Evolutionary conservation across 177 flowering plant genomes (phyloP), one percentile per base, ranked within the genome.

Genomic region (Telopea speciosissima): DNA sequence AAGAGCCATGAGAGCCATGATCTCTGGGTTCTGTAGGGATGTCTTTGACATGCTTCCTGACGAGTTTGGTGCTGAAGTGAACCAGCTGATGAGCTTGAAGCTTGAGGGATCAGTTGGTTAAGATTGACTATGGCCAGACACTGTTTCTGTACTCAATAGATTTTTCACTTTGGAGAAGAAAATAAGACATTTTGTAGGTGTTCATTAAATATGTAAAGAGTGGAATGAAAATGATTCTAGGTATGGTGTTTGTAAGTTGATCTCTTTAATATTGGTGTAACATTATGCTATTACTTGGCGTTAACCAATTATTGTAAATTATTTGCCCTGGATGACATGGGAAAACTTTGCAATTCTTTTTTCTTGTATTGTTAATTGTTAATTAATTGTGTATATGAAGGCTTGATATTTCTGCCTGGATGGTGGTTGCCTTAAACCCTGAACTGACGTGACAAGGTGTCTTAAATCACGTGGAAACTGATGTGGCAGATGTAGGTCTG

Each of bases 1-100:
- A 80, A 87, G 79, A 73, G 91, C 93, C 44, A 83, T 89, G 89
- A 91, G 89, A 24, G 90, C 93, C 44, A 89, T 89, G 93, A 89
- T 89, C 17, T 89, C 93, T 60, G 91, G 93, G 40, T 89, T 87
- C 67, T 89, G 93, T 74, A 77, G 83, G 60, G 91, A 89, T 72
- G 93, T 89, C 31, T 89, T 89, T 75, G 87, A 87, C 58, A 85
- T 87, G 75, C 90, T 89, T 24, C 93, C 93, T n/a, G 84, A 89
- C 61, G 91, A 89, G 74, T 89, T 89, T 80, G 88, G 93, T n/a
- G 83, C 93, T 3, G 93, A 89, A 80, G 93, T 89, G 68, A 85
- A 87, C 79, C 91, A 87, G 78, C 87, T 89, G 21, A 86, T 87
- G 89, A 87, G 91, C 77, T 78, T 89, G 78, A 89, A 89, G 80